phyloP scores from a whole-genome alignment of 495 filamentous ascomycete genomes.

The Penicillium maclennaniae region DNA sequence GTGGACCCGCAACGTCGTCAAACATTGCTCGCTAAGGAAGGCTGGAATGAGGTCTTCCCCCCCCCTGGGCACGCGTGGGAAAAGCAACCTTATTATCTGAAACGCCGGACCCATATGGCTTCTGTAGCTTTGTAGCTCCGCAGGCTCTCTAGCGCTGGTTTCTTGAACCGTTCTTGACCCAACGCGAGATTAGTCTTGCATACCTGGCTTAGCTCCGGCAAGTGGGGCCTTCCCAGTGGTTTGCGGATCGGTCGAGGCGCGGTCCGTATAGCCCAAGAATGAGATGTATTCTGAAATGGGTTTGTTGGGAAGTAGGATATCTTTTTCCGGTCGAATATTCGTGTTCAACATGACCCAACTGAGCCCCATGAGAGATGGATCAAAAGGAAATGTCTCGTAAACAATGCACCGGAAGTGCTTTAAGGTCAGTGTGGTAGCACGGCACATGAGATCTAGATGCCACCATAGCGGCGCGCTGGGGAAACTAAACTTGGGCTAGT shows the following conservation, averaged over 20 bases:
- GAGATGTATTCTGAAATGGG: neutral
- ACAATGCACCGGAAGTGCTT: neutral
- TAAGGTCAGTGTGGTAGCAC: neutral
- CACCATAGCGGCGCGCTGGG: neutral
- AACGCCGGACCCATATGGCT: slow-evolving; percentile 26
- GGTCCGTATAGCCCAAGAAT: slow-evolving; percentile 5
- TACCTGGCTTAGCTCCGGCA: slow-evolving; percentile 5
- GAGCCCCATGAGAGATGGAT: neutral
- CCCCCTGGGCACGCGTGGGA: slow-evolving; percentile 19
- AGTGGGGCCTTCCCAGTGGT: slow-evolving; percentile 4
- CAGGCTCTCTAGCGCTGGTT: neutral
- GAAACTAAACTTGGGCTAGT: slow-evolving; percentile 4
- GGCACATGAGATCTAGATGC: neutral
- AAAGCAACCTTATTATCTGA: slow-evolving; percentile 26
- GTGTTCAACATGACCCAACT: neutral
- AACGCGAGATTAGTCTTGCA: slow-evolving; percentile 3
- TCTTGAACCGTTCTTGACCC: no score
- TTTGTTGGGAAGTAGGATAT: neutral
- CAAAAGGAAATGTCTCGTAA: neutral
- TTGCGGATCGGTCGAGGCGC: neutral
- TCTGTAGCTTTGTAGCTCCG: slow-evolving; percentile 14
- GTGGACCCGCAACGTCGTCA: slow-evolving; percentile 23
- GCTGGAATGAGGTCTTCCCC: slow-evolving; percentile 18
- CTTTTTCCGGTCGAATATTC: neutral
- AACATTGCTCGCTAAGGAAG: slow-evolving; percentile 22